phyloP scores from a whole-genome alignment of 208 protist genomes.

The Acanthamoeba triangularis region DNA sequence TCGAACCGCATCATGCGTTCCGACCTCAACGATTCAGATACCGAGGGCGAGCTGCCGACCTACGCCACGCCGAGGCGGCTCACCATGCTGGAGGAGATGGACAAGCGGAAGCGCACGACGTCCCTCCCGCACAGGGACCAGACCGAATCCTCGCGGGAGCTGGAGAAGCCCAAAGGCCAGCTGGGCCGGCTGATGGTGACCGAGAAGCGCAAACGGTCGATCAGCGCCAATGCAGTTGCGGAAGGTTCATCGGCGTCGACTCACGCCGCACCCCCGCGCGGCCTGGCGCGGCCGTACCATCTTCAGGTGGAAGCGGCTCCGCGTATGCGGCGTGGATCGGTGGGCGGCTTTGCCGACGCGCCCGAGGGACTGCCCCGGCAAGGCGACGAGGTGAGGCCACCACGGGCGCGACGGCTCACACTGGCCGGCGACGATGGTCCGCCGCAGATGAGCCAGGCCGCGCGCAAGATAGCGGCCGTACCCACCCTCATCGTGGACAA shows the following conservation, averaged over 20 bases:
- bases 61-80: neutral
- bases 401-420: neutral
- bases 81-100: neutral
- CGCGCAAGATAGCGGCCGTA: neutral
- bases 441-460: neutral
- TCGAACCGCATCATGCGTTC: neutral
- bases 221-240: neutral
- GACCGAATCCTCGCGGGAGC: neutral
- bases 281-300: neutral
- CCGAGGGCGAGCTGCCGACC: neutral
- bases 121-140: slow-evolving; percentile 48
- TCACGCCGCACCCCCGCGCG: neutral
- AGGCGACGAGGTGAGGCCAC: neutral
- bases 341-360: neutral
- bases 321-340: slow-evolving; percentile 1
- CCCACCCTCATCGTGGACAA: neutral
- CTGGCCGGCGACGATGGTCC: slow-evolving; percentile 2
- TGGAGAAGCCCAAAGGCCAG: neutral
- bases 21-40: neutral
- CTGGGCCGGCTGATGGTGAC: neutral
- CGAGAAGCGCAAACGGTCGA: slow-evolving; percentile 47
- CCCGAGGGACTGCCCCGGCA: neutral
- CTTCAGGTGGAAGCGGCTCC: neutral
- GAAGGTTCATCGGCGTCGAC: neutral
- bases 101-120: slow-evolving; percentile 23